Evolutionary conservation across 805 yeast genomes (phyloP).

Genomic region (Hanseniaspora pseudoguilliermondii): DNA sequence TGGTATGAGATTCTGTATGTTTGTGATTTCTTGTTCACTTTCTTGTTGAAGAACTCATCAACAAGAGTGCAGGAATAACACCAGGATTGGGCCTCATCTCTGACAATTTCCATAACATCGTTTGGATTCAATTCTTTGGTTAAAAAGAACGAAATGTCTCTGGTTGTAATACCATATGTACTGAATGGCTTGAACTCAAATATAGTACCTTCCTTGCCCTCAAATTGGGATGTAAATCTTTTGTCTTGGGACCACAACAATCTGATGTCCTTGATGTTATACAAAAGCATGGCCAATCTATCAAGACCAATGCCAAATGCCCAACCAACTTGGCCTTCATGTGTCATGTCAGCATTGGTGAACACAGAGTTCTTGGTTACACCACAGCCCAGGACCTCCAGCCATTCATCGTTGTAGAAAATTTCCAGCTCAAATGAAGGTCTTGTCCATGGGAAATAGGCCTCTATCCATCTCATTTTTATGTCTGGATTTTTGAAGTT

Average conservation of each 20-base stretch:
- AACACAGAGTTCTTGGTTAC: slow-evolving; percentile 69
- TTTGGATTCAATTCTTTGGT: slow-evolving; percentile 52
- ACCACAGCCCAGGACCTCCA: slow-evolving; percentile 95
- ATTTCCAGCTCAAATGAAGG: slow-evolving; percentile 98
- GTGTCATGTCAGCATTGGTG: slow-evolving; percentile 51
- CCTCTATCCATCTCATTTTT: slow-evolving; percentile 86
- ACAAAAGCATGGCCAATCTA: slow-evolving; percentile 86
- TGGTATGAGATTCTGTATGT: slow-evolving; percentile 88
- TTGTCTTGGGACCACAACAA: slow-evolving; percentile 81
- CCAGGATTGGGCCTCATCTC: slow-evolving; percentile 71
- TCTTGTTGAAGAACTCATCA: slow-evolving; percentile 79
- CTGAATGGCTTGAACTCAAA: slow-evolving; percentile 76
- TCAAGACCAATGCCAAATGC: slow-evolving; percentile 96
- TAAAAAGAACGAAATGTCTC: slow-evolving; percentile 85
- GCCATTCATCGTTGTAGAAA: slow-evolving; percentile 98
- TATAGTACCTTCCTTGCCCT: slow-evolving; percentile 38
- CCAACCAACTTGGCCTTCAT: slow-evolving; percentile 66
- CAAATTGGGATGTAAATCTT: slow-evolving; percentile 64
- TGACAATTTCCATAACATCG: slow-evolving; percentile 86
- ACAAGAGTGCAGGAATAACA: slow-evolving; percentile 73
- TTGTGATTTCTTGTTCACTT: slow-evolving; percentile 59
- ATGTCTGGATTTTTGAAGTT: slow-evolving; percentile 42
- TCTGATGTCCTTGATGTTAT: slow-evolving; percentile 91
- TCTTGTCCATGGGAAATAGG: slow-evolving; percentile 95
- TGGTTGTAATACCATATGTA: slow-evolving; percentile 69